Percentiles rank a stretch among this genome's conserved stretches.
phyloP scores from a whole-genome alignment of 148 eudicot genomes.

The Rhododendron henanense region DNA sequence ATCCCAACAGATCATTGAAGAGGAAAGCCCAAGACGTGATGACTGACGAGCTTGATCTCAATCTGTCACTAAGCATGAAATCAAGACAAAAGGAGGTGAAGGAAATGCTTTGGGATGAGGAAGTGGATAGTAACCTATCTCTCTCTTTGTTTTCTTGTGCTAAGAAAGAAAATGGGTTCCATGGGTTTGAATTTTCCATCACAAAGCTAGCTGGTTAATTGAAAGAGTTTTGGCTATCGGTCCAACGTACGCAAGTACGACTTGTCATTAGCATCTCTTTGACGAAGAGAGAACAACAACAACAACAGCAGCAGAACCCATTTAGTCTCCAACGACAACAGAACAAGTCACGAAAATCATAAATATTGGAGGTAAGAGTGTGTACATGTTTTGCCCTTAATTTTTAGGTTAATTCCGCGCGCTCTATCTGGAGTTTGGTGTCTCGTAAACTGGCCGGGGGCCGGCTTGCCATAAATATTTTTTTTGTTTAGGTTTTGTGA shows the following conservation, averaged over 20 bases:
- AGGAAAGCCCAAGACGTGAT: slow-evolving; percentile 5
- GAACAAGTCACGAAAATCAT: neutral
- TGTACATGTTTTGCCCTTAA: neutral
- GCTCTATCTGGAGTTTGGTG: no score
- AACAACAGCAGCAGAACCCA: no score
- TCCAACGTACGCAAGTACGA: no score
- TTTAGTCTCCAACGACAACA: no score
- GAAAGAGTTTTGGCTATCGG: no score
- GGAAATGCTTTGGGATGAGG: slow-evolving; percentile 3
- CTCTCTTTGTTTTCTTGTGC: slow-evolving; percentile 13
- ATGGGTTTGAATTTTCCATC: slow-evolving; percentile 1
- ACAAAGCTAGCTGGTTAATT: neutral
- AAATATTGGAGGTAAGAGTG: neutral
- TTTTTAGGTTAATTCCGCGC: no score
- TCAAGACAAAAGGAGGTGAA: neutral
- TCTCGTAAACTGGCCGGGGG: neutral
- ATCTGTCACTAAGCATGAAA: slow-evolving; percentile 8
- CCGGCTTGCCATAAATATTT: neutral
- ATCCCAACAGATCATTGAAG: neutral
- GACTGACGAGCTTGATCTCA: slow-evolving; percentile 6
- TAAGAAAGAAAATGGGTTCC: neutral
- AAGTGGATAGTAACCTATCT: slow-evolving; percentile 13
- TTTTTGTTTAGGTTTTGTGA: neutral
- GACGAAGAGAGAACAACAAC: no score
- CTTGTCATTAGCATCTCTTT: neutral